Evolutionary conservation across 2,329 filamentous ascomycete species (phyloP).

Genomic region (Mycosphaerella sp.): DNA sequence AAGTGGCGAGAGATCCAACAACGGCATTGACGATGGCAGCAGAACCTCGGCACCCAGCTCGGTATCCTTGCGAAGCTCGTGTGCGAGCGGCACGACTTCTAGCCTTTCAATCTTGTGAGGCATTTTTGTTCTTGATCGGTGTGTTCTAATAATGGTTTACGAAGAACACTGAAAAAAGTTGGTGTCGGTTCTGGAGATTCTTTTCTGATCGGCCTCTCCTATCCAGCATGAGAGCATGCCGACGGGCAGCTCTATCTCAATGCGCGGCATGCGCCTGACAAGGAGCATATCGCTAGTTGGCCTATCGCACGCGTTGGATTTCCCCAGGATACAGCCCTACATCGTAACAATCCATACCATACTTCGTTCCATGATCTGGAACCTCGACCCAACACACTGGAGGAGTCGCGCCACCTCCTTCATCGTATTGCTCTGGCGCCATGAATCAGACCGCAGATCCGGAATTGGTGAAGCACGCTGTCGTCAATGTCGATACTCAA

Average conservation of each 20-base stretch:
- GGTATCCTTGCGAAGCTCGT: conserved; percentile 13
- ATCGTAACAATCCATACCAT: neutral
- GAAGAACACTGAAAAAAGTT: too few species aligned
- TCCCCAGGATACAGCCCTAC: neutral
- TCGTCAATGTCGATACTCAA: neutral
- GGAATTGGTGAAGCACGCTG: neutral
- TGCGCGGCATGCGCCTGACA: neutral
- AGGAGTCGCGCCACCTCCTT: too few species aligned
- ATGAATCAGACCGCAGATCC: too few species aligned
- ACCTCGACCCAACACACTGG: too few species aligned
- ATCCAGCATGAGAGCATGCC: neutral
- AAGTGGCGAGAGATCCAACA: conserved; percentile 10
- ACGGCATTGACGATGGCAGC: conserved; percentile 2
- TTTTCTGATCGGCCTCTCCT: too few species aligned
- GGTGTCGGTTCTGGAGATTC: too few species aligned
- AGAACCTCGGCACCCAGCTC: conserved; percentile 18
- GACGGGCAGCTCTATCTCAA: neutral
- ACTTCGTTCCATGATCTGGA: neutral
- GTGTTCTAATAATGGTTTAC: neutral
- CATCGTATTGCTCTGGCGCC: too few species aligned
- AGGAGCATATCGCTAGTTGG: neutral
- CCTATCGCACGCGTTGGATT: too few species aligned
- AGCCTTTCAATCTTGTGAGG: conserved; percentile 13
- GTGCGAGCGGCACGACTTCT: conserved; percentile 2
- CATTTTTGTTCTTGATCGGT: conserved; percentile 5